These are phyloP conservation scores for Dictyostelium purpureum DNA, from an alignment of 78 protist genomes.

Conservation along the genomic window DNA sequence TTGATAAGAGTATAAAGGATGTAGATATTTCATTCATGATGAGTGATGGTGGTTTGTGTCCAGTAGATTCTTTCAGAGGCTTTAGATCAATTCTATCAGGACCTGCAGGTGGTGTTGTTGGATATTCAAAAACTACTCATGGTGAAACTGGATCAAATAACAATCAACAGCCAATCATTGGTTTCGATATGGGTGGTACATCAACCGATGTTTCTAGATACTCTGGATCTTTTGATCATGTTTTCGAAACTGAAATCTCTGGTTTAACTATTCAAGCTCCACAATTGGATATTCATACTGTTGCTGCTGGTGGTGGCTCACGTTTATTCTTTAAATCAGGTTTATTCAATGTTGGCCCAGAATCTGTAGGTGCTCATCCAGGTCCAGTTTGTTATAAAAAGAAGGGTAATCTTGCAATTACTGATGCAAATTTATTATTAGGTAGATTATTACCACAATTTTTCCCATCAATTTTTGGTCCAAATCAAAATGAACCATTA, in stretches of 20 bases:
- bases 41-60: conserved; percentile 97
- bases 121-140: conserved; percentile 89
- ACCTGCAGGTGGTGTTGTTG: conserved; percentile 97
- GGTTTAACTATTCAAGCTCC: conserved; percentile 96
- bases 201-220: conserved; percentile 94
- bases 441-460: conserved; percentile 90
- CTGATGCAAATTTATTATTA: conserved; percentile 95
- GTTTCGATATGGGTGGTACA: conserved; percentile 99
- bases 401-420: conserved; percentile 91
- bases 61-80: conserved; percentile 88
- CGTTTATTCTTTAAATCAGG: conserved; percentile 88
- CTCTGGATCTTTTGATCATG: conserved; percentile 88
- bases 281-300: conserved; percentile 95
- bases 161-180: conserved; percentile 86
- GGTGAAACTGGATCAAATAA: neutral
- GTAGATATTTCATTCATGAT: conserved; percentile 93
- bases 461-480: conserved; percentile 95
- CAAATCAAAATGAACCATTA: conserved; percentile 87
- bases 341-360: conserved; percentile 94
- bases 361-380: conserved; percentile 88
- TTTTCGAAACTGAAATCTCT: conserved; percentile 91
- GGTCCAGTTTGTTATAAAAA: conserved; percentile 98
- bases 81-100: conserved; percentile 95
- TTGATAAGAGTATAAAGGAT: conserved; percentile 58
- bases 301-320: conserved; percentile 98